Base-by-base conservation (phyloP, 306 rosid genomes). In the Betula pendula region DNA sequence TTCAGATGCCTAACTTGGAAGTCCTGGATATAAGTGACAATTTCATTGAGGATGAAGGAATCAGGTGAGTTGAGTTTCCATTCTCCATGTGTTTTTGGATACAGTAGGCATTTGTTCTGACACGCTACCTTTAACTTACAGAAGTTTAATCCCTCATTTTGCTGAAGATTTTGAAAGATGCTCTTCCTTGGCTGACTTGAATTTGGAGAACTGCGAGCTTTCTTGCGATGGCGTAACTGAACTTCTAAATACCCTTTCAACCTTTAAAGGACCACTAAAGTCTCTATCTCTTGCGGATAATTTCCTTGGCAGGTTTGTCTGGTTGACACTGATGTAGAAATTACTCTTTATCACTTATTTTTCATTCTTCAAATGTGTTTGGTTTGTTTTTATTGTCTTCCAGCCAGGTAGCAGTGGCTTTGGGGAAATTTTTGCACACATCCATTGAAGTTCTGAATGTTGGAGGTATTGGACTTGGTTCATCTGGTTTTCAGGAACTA, bases 11-110 rank as follows among this genome's bases (percentile, higher is more conserved):
- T 56, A 85, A 83, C 77, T 84, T 95, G 96, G 96, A 89, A 92
- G 86, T 82, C 77, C 90, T 95, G 87, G 99, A 95, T 86, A 75
- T 92, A 81, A 85, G 99, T 79, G 99, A 90, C 60, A 95, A 92
- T 89, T 78, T 80, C 40, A 82, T 95, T 74, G 88, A 77, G 83
- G 96, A 89, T 81, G 91, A 76, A 68, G 99, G 97, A 83, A 83
- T 95, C 86, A 87, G 96, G 99, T 90, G 42, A 77, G 75, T 68
- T 48, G 55, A 74, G 53, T 73, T 77, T 84, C 74, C 27, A n/a
- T 75, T 80, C 52, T 73, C 58, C 77, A 31, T 49, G 5, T 75
- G 51, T 80, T n/a, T 76, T 62, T 77, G 45, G 44, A 76, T 72
- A 62, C 47, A 38, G 47, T 74, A 25, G 72, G 70, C 67, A 65